Evolutionary conservation across 2,329 filamentous ascomycete genomes (phyloP), one percentile per base, ranked within the genome.

Genomic region (Diaporthe caulivora): DNA sequence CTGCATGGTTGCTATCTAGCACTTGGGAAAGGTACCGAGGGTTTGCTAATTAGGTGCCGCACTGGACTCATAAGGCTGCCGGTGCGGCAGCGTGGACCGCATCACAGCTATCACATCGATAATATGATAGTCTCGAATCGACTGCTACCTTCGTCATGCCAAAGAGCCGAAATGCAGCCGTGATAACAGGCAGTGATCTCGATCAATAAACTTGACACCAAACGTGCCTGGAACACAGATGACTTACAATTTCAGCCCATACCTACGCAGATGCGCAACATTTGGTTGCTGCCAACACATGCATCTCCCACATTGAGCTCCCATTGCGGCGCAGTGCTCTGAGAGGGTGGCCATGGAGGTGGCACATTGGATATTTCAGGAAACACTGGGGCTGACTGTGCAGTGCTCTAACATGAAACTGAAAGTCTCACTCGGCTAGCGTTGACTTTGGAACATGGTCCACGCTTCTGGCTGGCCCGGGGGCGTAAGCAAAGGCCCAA

Each of bases 311-410:
- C 21, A 1, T 37, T 51, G 17, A 37, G 42, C 60, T 37, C 11
- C 11, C 44, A 24, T 5, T 65, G 62, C 44, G 44, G 42, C 44
- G 37, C 62, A 51, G 29, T 34, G 21, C 29, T 34, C 6, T 7
- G 49, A 7, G 29, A 49, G 44, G 29, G 26, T 34, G 44, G 44
- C 31, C 62, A 18, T 26, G 44, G n/a, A 24, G 9, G 62, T 31
- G 44, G 44, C 31, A 26, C 15, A 37, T 26, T 26, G 21, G 60
- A 51, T 65, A 51, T 65, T 65, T 37, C 21, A 51, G 62, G 62
- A 65, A 65, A 40, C 62, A 15, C 18, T 4, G 7, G 62, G 18
- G 62, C 62, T 65, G 29, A 51, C 62, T 65, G 44, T 65, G 62
- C 3, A 37, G 29, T 26, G 21, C 21, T 24, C 29, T 26, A 17